Conservation (phyloP, 2,329 filamentous ascomycete genomes). For the Phyllosticta citriasiana region DNA sequence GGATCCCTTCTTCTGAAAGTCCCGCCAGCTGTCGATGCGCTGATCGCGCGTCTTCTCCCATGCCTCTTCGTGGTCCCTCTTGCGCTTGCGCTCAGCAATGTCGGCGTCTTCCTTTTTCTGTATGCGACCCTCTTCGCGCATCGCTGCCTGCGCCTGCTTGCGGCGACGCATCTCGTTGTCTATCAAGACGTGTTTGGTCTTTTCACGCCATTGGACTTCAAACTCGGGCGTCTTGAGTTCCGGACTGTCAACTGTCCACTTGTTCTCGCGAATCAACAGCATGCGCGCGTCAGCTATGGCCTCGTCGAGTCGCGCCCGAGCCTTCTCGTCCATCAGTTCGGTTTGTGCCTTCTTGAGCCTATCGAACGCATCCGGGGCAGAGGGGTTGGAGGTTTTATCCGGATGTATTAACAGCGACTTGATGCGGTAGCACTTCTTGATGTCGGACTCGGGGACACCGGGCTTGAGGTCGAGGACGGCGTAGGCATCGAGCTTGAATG, state of each 20-base stretch:
- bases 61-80: constrained; percentile 81
- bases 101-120: constrained; percentile 81
- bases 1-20: constrained; percentile 54
- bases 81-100: constrained; percentile 49
- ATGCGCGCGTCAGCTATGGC: constrained; percentile 92
- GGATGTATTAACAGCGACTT: constrained; percentile 99
- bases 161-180: constrained; percentile 82
- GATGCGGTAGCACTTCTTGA: constrained; percentile 87
- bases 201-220: constrained; percentile 76
- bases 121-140: constrained; percentile 92
- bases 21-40: constrained; percentile 86
- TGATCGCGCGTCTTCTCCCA: constrained; percentile 92
- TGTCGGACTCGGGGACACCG: constrained; percentile 89
- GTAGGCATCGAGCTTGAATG: constrained; percentile 79
- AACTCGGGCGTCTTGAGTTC: constrained; percentile 82
- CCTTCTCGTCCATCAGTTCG: constrained; percentile 87
- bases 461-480: constrained; percentile 92
- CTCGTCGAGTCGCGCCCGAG: constrained; percentile 78
- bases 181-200: constrained; percentile 79
- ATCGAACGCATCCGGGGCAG: constrained; percentile 91
- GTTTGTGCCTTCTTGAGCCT: constrained; percentile 90
- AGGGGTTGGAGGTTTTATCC: constrained; percentile 88
- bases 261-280: constrained; percentile 87
- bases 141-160: constrained; percentile 80
- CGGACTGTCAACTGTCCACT: constrained; percentile 79